A percentile compares a stretch with the other conserved stretches of the same genome.
These are phyloP conservation scores for Rutstroemia sp. DNA, from an alignment of 2,329 filamentous ascomycete species.

Conservation along the genomic window DNA sequence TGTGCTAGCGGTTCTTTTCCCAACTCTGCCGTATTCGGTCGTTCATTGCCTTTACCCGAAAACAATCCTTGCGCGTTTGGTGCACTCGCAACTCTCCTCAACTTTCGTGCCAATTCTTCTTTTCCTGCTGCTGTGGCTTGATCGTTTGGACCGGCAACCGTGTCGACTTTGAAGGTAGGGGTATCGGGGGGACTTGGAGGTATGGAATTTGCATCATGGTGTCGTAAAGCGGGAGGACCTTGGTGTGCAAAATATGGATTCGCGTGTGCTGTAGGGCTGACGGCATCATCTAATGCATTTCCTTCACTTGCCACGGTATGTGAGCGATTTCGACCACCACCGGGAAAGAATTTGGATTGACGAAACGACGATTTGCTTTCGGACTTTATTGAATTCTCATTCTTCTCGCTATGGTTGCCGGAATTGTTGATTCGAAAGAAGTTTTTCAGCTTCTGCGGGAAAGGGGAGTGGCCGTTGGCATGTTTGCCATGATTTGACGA, in stretches of 20 bases:
- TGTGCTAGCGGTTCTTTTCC: slow-evolving; percentile 71
- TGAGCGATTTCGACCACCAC: slow-evolving; percentile 80
- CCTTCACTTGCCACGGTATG: slow-evolving; percentile 90
- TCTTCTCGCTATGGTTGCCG: slow-evolving; percentile 32
- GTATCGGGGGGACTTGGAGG: slow-evolving; percentile 90
- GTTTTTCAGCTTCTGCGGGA: slow-evolving; percentile 62
- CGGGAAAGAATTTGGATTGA: slow-evolving; percentile 82
- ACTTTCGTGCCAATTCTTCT: slow-evolving; percentile 86
- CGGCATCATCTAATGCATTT: slow-evolving; percentile 76
- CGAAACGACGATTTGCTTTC: slow-evolving; percentile 51
- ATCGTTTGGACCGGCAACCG: slow-evolving; percentile 55
- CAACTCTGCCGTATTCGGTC: slow-evolving; percentile 78
- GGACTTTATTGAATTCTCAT: slow-evolving; percentile 29
- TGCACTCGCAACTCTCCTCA: slow-evolving; percentile 89
- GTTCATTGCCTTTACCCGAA: slow-evolving; percentile 50
- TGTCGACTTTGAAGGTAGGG: slow-evolving; percentile 67
- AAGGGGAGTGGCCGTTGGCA: slow-evolving; percentile 47
- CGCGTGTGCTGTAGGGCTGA: slow-evolving; percentile 87
- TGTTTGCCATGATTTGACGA: slow-evolving; percentile 39
- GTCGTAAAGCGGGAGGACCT: slow-evolving; percentile 83
- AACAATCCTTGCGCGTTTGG: slow-evolving; percentile 96
- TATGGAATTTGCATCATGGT: slow-evolving; percentile 90
- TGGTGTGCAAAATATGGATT: slow-evolving; percentile 98
- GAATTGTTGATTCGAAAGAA: slow-evolving; percentile 62
- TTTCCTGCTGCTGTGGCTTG: slow-evolving; percentile 71